A percentile compares a stretch with the other conserved stretches of the same genome.
Evolutionary conservation across 1,139 yeast species (phyloP).

Genomic region (Sugiyamaella xylanicola): DNA sequence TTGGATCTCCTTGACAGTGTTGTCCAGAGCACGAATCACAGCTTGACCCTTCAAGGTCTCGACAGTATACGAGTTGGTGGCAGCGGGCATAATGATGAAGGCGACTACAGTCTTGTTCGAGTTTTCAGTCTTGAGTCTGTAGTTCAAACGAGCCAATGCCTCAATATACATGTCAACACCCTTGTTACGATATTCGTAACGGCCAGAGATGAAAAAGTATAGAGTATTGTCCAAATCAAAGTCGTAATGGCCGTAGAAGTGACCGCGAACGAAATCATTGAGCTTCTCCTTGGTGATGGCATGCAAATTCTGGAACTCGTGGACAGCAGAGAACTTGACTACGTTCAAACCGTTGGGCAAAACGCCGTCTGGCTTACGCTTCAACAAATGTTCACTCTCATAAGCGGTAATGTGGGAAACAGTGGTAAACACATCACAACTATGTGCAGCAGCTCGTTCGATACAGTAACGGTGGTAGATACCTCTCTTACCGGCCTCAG

Average conservation of each 20-base stretch:
- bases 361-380: slow-evolving; percentile 96
- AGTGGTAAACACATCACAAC: slow-evolving; percentile 96
- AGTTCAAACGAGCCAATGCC: slow-evolving; percentile 87
- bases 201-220: slow-evolving; percentile 94
- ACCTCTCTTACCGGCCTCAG: slow-evolving; percentile 97
- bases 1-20: slow-evolving; percentile 87
- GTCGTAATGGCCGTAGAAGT: slow-evolving; percentile 94
- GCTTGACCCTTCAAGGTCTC: slow-evolving; percentile 97
- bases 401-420: slow-evolving; percentile 96
- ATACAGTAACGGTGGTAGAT: slow-evolving; percentile 96
- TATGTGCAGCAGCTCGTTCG: slow-evolving; percentile 94
- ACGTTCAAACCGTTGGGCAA: slow-evolving; percentile 96
- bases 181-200: slow-evolving; percentile 95
- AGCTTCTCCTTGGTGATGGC: slow-evolving; percentile 89
- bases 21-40: slow-evolving; percentile 86
- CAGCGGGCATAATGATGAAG: slow-evolving; percentile 98
- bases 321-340: slow-evolving; percentile 94
- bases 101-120: slow-evolving; percentile 94
- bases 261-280: slow-evolving; percentile 93
- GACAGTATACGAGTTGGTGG: slow-evolving; percentile 89
- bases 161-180: slow-evolving; percentile 97
- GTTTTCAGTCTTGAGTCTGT: slow-evolving; percentile 75
- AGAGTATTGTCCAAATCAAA: slow-evolving; percentile 92
- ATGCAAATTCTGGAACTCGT: slow-evolving; percentile 96
- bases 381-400: slow-evolving; percentile 89